Evolutionary conservation across 1,284 basidiomycete genomes (phyloP).

Genomic region (Cryptococcus maquisensis): DNA sequence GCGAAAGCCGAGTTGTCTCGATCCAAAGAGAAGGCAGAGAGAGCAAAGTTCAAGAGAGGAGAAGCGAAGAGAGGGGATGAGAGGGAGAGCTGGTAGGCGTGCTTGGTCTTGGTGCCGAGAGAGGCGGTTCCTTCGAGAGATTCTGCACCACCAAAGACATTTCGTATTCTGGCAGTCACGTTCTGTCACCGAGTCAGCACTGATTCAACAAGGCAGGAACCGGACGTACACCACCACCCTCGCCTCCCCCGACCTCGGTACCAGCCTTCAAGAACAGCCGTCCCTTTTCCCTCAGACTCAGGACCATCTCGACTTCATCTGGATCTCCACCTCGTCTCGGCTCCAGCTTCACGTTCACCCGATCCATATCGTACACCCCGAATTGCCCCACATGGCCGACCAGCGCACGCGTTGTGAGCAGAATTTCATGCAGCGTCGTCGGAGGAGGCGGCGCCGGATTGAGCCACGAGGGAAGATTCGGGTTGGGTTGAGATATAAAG

Average conservation of each 20-base stretch:
- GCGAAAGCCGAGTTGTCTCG: constrained; percentile 52
- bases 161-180: constrained; percentile 72
- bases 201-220: neutral
- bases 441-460: constrained; percentile 42
- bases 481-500: constrained; percentile 48
- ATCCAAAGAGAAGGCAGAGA: constrained; percentile 49
- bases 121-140: constrained; percentile 77
- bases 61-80: constrained; percentile 45
- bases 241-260: constrained; percentile 90
- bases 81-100: constrained; percentile 62
- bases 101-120: constrained; percentile 81
- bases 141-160: constrained; percentile 90
- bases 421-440: constrained; percentile 59
- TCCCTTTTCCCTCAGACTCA: constrained; percentile 71
- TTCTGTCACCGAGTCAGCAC: constrained; percentile 53
- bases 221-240: constrained; percentile 74
- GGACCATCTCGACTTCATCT: constrained; percentile 80
- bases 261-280: constrained; percentile 77
- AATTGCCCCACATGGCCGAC: constrained; percentile 63
- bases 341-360: constrained; percentile 59
- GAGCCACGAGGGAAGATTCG: constrained; percentile 28
- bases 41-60: constrained; percentile 40
- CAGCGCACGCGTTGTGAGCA: constrained; percentile 65
- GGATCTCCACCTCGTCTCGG: constrained; percentile 58
- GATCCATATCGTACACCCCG: constrained; percentile 70